Conservation (phyloP, 2,329 filamentous ascomycete species). For the Trichoderma asperellum region DNA sequence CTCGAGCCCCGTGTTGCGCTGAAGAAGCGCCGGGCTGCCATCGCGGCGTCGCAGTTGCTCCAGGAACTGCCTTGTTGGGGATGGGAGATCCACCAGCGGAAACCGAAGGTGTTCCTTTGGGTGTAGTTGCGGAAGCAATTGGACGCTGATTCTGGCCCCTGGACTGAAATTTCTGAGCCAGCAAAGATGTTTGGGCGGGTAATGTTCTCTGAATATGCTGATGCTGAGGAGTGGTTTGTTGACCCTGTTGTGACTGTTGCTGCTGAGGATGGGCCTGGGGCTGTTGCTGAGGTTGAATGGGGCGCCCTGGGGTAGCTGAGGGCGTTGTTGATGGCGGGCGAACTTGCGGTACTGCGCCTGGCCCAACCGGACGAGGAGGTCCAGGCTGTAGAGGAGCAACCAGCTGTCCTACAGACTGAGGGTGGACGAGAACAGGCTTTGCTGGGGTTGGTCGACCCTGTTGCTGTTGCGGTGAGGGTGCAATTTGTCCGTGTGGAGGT, state of each 20-base stretch:
- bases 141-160: constrained; percentile 36
- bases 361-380: constrained; percentile 36
- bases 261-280: constrained; percentile 31
- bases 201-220: constrained; percentile 24
- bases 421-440: constrained; percentile 42
- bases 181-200: constrained; percentile 11
- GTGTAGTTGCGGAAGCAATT: constrained; percentile 40
- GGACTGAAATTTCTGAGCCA: constrained; percentile 29
- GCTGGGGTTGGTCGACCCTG: constrained; percentile 34
- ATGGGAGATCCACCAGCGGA: constrained; percentile 35
- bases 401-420: constrained; percentile 44
- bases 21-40: constrained; percentile 40
- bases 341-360: constrained; percentile 35
- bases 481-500: constrained; percentile 28
- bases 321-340: constrained; percentile 42
- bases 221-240: constrained; percentile 2
- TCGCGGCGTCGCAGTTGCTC: constrained; percentile 36
- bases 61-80: constrained; percentile 18
- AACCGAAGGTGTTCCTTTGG: constrained; percentile 33
- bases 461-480: constrained; percentile 34
- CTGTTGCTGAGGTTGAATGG: constrained; percentile 40
- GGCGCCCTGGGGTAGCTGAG: constrained; percentile 42
- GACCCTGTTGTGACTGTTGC: constrained; percentile 23
- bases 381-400: constrained; percentile 44
- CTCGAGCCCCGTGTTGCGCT: constrained; percentile 35